phyloP scores from a whole-genome alignment of 2,329 filamentous ascomycete species.

The Colletotrichum sp. region DNA sequence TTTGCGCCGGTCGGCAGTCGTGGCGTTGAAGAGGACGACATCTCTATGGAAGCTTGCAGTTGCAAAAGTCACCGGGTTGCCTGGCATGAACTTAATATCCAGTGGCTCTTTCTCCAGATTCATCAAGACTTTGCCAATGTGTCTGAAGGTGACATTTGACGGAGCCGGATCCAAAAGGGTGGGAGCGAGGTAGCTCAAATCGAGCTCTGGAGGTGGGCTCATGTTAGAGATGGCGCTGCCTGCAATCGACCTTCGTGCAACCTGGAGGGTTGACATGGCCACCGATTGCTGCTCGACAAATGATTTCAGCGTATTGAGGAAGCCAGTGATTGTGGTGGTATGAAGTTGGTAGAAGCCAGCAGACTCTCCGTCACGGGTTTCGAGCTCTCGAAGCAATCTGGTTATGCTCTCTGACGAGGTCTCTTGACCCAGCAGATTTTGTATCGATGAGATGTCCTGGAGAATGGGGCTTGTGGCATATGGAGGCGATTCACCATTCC shows the following conservation, averaged over 20 bases:
- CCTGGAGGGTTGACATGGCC: not conserved
- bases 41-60: conserved; percentile 11
- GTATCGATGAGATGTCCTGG: conserved; percentile 7
- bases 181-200: not conserved
- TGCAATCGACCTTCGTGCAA: not conserved
- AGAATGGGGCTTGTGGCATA: conserved; percentile 2
- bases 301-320: not conserved
- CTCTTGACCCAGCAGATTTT: not conserved
- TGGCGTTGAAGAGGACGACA: conserved; percentile 7
- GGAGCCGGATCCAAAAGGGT: not conserved
- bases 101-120: conserved; percentile 11
- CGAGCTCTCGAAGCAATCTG: not conserved
- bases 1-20: not conserved
- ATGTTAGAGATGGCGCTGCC: not conserved
- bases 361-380: too few species aligned
- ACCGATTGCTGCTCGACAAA: not conserved
- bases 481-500: conserved; percentile 10
- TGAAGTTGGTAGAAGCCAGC: not conserved
- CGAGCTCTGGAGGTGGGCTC: not conserved
- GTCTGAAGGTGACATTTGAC: not conserved
- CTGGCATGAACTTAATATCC: conserved; percentile 6
- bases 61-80: not conserved
- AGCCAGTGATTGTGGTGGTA: not conserved
- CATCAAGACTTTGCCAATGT: conserved; percentile 7
- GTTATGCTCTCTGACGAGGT: not conserved